Evolutionary conservation across 1,139 yeast genomes (phyloP), one percentile per base, ranked within the genome.

Genomic region (Magnusiomyces tetraspermus): DNA sequence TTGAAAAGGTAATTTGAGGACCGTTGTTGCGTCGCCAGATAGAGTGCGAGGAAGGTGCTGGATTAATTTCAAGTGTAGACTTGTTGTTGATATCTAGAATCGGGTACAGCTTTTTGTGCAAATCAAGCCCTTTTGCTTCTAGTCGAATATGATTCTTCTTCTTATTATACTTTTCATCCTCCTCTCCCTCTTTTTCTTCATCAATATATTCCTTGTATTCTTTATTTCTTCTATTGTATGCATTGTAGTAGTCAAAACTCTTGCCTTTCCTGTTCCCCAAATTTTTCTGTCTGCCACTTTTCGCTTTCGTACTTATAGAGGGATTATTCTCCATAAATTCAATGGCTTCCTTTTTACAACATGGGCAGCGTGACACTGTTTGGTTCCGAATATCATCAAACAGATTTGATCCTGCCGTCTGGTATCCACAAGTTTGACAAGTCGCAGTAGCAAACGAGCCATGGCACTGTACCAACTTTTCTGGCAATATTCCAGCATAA

Each of bases 381-480:
- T 79, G 74, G 2, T 70, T 69, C 57, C 85, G 72, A 30, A 92
- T 82, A 54, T 79, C 78, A 3, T 77, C 76, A 61, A 77, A 85
- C 3, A 92, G 76, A 22, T 72, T 71, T 53, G 78, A 80, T 11
- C 97, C 97, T 1, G 80, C 78, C 3, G 84, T 79, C 62, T 77
- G 72, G 65, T 76, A 76, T 52, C 79, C 77, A 67, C 97, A 92
- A 1, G 94, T 83, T 38, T 83, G 76, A 66, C 97, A 92, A 2
- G 92, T 81, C 1, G 97, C 97, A 0, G 80, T 78, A 0, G 96
- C 96, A 70, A 92, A 90, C 1, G 96, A 88, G 0, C 98, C 98
- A 68, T 92, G 98, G 64, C 98, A 92, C 68, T 90, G 97, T 22
- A 92, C 85, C 54, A 88, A 67, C 61, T 82, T 83, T 2, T 83